These are phyloP conservation scores for Phaffia australis DNA, from an alignment of 768 basidiomycete genomes.

Conservation along the genomic window DNA sequence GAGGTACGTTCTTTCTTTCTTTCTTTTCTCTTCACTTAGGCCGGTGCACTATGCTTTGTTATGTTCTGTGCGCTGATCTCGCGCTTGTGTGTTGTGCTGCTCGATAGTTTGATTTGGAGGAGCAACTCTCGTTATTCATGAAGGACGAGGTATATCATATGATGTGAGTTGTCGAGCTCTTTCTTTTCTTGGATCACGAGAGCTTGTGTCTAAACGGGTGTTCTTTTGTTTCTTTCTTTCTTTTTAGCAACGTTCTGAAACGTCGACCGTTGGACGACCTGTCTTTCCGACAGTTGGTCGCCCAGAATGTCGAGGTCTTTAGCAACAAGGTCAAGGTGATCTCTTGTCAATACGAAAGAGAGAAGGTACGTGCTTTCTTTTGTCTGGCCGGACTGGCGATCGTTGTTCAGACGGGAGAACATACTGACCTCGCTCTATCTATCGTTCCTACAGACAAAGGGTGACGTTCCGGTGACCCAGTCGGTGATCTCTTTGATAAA, in stretches of 20 bases:
- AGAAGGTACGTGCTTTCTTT: slow-evolving; percentile 47
- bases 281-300: slow-evolving; percentile 44
- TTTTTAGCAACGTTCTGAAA: slow-evolving; percentile 43
- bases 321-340: slow-evolving; percentile 70
- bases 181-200: neutral
- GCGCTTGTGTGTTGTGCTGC: slow-evolving; percentile 1
- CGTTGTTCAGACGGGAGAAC: too few species aligned
- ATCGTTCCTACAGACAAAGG: slow-evolving; percentile 9
- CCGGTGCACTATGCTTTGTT: neutral
- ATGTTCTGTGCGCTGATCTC: neutral
- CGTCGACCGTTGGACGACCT: slow-evolving; percentile 50
- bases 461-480: slow-evolving; percentile 20
- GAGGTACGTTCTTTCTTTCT: slow-evolving; percentile 49
- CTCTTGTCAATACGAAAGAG: slow-evolving; percentile 76
- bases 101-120: slow-evolving; percentile 74
- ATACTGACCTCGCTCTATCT: neutral
- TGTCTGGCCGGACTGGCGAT: neutral
- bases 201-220: slow-evolving; percentile 47
- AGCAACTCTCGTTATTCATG: slow-evolving; percentile 79
- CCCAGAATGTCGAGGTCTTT: slow-evolving; percentile 55
- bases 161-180: neutral
- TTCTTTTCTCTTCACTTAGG: neutral
- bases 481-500: slow-evolving; percentile 25
- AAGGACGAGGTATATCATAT: slow-evolving; percentile 67
- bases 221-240: slow-evolving; percentile 30